phyloP scores from a whole-genome alignment of 2,329 filamentous ascomycete genomes.

The Penicillium brevicompactum region DNA sequence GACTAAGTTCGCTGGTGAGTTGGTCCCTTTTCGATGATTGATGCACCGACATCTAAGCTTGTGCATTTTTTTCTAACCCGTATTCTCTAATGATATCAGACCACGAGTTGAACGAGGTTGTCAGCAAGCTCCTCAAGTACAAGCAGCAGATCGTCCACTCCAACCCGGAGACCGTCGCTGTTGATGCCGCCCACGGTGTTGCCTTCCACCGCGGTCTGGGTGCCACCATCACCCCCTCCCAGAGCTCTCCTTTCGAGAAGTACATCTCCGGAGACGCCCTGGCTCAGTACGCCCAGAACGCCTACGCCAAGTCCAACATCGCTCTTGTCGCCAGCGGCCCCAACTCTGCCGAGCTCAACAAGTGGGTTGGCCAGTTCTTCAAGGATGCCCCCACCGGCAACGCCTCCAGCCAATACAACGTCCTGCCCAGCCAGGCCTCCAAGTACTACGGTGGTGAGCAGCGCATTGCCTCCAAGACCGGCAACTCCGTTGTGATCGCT shows the following conservation, averaged over 20 bases:
- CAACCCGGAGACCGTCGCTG: slow-evolving; percentile 68
- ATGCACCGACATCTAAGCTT: background rate
- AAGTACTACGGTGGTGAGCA: slow-evolving; percentile 97
- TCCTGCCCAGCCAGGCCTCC: slow-evolving; percentile 63
- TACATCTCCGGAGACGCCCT: slow-evolving; percentile 75
- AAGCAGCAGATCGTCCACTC: slow-evolving; percentile 73
- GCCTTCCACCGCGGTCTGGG: slow-evolving; percentile 96
- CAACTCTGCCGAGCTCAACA: slow-evolving; percentile 71
- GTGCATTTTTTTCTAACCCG: slow-evolving; percentile 15
- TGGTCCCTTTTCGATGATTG: slow-evolving; percentile 1
- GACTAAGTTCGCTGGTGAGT: slow-evolving; percentile 77
- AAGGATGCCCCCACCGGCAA: slow-evolving; percentile 61
- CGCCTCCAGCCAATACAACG: slow-evolving; percentile 53
- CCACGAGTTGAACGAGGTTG: slow-evolving; percentile 87
- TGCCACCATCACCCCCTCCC: slow-evolving; percentile 71
- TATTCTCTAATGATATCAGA: slow-evolving; percentile 53
- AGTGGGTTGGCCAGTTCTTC: slow-evolving; percentile 96
- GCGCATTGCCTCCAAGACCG: slow-evolving; percentile 73
- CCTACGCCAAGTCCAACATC: slow-evolving; percentile 88
- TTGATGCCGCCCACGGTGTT: slow-evolving; percentile 81
- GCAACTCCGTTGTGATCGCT: slow-evolving; percentile 84
- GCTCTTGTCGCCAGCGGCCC: slow-evolving; percentile 89
- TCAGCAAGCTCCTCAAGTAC: slow-evolving; percentile 73
- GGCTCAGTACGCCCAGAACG: slow-evolving; percentile 72
- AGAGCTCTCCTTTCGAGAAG: slow-evolving; percentile 70